phyloP scores from a whole-genome alignment of 2,329 filamentous ascomycete species.

The Lasiodiplodia hormozganensis region DNA sequence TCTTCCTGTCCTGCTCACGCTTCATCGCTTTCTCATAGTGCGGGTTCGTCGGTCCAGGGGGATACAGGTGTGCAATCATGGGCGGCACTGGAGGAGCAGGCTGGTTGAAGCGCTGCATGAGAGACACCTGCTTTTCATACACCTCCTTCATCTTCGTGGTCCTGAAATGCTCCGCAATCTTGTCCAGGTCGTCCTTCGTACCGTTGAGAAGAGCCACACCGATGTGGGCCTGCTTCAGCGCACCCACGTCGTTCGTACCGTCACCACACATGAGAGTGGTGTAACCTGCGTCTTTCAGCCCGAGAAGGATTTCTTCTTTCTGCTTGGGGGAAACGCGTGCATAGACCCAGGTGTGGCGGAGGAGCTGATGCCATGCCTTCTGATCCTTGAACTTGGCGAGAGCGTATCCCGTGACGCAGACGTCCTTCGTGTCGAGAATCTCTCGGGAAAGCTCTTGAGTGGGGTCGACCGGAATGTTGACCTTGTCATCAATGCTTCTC shows the following conservation, averaged over 20 bases:
- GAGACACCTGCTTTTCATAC: slow-evolving; percentile 90
- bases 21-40: slow-evolving; percentile 92
- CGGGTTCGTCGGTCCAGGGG: slow-evolving; percentile 89
- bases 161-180: slow-evolving; percentile 90
- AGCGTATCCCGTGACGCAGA: slow-evolving; percentile 95
- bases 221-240: slow-evolving; percentile 96
- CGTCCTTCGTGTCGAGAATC: slow-evolving; percentile 84
- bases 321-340: slow-evolving; percentile 98
- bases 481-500: slow-evolving; percentile 92
- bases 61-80: slow-evolving; percentile 92
- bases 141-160: slow-evolving; percentile 98
- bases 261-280: slow-evolving; percentile 99
- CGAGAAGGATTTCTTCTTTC: slow-evolving; percentile 97
- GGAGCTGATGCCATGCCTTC: slow-evolving; percentile 74
- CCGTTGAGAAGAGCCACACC: slow-evolving; percentile 96
- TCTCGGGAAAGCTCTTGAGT: slow-evolving; percentile 78
- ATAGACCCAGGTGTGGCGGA: slow-evolving; percentile 96
- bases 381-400: slow-evolving; percentile 87
- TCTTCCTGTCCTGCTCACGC: slow-evolving; percentile 82
- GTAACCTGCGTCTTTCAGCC: slow-evolving; percentile 95
- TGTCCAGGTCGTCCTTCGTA: slow-evolving; percentile 86
- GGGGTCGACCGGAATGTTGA: slow-evolving; percentile 84
- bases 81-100: slow-evolving; percentile 89
- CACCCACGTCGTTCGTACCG: slow-evolving; percentile 97
- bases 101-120: slow-evolving; percentile 97